Evolutionary conservation across 2,329 filamentous ascomycete genomes (phyloP).

Genomic region (Talaromyces verruculosus): DNA sequence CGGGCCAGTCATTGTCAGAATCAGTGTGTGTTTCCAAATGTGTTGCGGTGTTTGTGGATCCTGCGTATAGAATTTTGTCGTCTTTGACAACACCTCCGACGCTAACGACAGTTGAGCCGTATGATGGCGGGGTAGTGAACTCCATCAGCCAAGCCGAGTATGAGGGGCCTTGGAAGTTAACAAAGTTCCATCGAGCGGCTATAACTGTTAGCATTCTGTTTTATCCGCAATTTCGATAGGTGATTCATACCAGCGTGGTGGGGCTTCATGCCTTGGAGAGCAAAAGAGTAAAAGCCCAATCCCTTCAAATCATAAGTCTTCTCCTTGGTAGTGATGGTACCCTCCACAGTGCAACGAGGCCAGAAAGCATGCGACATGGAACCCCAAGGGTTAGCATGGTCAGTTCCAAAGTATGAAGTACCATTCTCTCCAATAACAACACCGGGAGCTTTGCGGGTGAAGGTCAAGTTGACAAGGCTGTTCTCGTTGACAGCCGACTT

Average conservation of each 20-base stretch:
- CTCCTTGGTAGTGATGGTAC: conserved; percentile 78
- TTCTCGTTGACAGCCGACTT: conserved; percentile 83
- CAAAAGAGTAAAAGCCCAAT: conserved; percentile 75
- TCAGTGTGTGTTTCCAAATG: conserved; percentile 73
- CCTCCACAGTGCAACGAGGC: conserved; percentile 80
- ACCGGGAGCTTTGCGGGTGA: conserved; percentile 73
- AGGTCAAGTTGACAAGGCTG: conserved; percentile 80
- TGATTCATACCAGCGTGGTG: conserved; percentile 73
- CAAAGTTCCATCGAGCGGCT: conserved; percentile 89
- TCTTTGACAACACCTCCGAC: conserved; percentile 82
- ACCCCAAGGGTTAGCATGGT: conserved; percentile 84
- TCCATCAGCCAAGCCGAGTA: conserved; percentile 94
- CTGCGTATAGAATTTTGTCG: conserved; percentile 73
- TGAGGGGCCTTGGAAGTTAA: conserved; percentile 81
- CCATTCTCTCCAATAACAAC: conserved; percentile 85
- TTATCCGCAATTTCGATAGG: neutral
- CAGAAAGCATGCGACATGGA: conserved; percentile 91
- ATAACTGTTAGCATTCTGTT: conserved; percentile 3
- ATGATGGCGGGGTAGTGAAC: conserved; percentile 89
- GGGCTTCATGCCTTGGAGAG: conserved; percentile 97
- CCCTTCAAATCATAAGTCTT: conserved; percentile 81
- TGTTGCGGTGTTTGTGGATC: conserved; percentile 62
- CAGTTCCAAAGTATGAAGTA: conserved; percentile 80
- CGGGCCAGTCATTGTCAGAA: conserved; percentile 80
- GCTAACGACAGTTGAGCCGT: conserved; percentile 78